These are phyloP conservation scores for Debaryomyces subglobosus DNA, from an alignment of 1,139 yeast species.

Conservation along the genomic window DNA sequence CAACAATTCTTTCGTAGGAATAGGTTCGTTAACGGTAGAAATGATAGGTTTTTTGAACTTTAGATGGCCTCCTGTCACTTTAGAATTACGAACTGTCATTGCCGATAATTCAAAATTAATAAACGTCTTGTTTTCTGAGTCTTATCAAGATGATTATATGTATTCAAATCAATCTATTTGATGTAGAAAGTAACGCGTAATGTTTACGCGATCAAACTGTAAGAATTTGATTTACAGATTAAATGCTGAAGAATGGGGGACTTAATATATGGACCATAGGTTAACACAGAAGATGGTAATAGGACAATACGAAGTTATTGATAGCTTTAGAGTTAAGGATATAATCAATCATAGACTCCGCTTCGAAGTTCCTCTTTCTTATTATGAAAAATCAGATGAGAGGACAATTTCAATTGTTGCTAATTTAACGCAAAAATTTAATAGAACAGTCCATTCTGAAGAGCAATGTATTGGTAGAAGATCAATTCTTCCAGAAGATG, in stretches of 20 bases:
- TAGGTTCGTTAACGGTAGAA: constrained; percentile 56
- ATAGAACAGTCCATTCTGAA: constrained; percentile 20
- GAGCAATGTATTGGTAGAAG: constrained; percentile 2
- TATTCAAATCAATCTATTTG: neutral
- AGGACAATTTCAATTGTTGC: constrained; percentile 33
- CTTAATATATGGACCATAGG: neutral
- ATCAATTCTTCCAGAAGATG: constrained; percentile 26
- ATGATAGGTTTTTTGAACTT: constrained; percentile 52
- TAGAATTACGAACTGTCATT: constrained; percentile 4
- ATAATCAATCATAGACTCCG: constrained; percentile 30
- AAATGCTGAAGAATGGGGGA: neutral
- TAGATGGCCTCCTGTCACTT: constrained; percentile 5
- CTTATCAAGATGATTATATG: neutral
- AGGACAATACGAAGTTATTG: constrained; percentile 20
- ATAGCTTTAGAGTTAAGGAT: constrained; percentile 30
- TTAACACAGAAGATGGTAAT: neutral
- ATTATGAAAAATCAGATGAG: constrained; percentile 16
- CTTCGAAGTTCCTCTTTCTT: constrained; percentile 31
- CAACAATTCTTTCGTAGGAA: constrained; percentile 62
- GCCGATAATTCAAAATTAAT: neutral
- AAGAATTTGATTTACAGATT: neutral
- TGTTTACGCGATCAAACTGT: neutral
- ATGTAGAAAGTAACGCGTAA: constrained; percentile 1
- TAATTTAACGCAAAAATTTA: constrained; percentile 38
- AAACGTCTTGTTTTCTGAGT: neutral